phyloP scores from a whole-genome alignment of 495 filamentous ascomycete species.

The Aspergillus nanangensis region DNA sequence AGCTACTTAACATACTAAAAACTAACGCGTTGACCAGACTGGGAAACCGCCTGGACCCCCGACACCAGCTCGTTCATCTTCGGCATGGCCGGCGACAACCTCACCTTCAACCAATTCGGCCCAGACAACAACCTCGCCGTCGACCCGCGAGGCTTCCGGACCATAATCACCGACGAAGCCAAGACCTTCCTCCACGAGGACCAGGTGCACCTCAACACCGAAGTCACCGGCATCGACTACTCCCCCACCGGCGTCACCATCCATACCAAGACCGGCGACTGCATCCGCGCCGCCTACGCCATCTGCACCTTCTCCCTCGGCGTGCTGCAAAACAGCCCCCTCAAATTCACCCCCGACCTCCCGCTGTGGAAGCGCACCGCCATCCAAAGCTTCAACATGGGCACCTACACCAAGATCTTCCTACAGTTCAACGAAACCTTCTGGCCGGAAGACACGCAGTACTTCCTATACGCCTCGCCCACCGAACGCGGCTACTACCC shows the following conservation, averaged over 20 bases:
- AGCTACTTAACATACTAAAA: conserved; percentile 8
- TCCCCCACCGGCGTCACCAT: conserved; percentile 50
- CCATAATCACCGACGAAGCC: conserved; percentile 58
- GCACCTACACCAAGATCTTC: conserved; percentile 75
- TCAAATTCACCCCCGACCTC: conserved; percentile 55
- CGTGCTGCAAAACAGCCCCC: conserved; percentile 58
- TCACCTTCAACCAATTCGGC: conserved; percentile 45
- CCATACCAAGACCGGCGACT: conserved; percentile 48
- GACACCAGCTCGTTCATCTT: conserved; percentile 44
- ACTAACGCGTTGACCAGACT: conserved; percentile 42
- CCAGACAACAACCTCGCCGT: conserved; percentile 63
- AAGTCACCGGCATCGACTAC: conserved; percentile 55
- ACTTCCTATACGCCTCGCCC: conserved; percentile 65
- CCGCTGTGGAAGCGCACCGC: conserved; percentile 63
- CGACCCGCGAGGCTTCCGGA: conserved; percentile 65
- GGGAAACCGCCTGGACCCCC: conserved; percentile 49
- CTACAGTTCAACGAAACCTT: conserved; percentile 65
- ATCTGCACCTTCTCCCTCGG: conserved; percentile 59
- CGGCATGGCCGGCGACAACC: conserved; percentile 38
- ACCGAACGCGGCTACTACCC: conserved; percentile 62
- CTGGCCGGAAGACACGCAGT: conserved; percentile 63
- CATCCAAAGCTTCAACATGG: conserved; percentile 64
- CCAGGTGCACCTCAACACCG: conserved; percentile 53
- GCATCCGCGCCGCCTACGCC: conserved; percentile 54
- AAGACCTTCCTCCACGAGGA: conserved; percentile 55